Evolutionary conservation across 805 yeast genomes (phyloP).

Genomic region (Candida corydali): DNA sequence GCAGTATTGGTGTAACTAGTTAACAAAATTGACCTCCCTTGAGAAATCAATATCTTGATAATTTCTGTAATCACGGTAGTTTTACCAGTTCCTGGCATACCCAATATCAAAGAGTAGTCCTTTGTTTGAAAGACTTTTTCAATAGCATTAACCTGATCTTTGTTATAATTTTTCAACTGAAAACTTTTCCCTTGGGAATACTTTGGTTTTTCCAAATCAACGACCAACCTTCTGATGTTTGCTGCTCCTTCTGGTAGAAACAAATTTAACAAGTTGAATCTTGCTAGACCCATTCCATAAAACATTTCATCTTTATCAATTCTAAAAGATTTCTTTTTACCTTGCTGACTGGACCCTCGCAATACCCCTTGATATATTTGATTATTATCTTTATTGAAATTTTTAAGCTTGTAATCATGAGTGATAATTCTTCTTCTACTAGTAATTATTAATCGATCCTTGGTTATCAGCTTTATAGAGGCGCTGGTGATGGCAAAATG

Average conservation of each 20-base stretch:
- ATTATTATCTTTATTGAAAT: conserved; percentile 40
- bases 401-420: conserved; percentile 34
- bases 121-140: conserved; percentile 57
- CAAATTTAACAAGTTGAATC: conserved; percentile 70
- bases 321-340: conserved; percentile 39
- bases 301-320: conserved; percentile 79
- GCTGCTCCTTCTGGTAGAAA: conserved; percentile 51
- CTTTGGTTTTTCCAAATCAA: conserved; percentile 49
- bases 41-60: conserved; percentile 54
- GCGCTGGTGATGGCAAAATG: conserved; percentile 74
- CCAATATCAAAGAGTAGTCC: conserved; percentile 79
- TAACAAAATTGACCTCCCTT: conserved; percentile 65
- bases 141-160: conserved; percentile 70
- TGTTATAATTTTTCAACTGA: conserved; percentile 44
- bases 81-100: conserved; percentile 95
- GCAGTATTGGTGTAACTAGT: conserved; percentile 94
- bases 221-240: conserved; percentile 44
- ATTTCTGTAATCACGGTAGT: conserved; percentile 73
- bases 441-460: conserved; percentile 42
- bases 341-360: conserved; percentile 6
- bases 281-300: conserved; percentile 69
- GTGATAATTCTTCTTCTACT: conserved; percentile 51
- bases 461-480: conserved; percentile 40
- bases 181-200: conserved; percentile 19
- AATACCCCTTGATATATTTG: conserved; percentile 53